Evolutionary conservation across 306 rosid species (phyloP).

Genomic region (Acacia melanoxylon): DNA sequence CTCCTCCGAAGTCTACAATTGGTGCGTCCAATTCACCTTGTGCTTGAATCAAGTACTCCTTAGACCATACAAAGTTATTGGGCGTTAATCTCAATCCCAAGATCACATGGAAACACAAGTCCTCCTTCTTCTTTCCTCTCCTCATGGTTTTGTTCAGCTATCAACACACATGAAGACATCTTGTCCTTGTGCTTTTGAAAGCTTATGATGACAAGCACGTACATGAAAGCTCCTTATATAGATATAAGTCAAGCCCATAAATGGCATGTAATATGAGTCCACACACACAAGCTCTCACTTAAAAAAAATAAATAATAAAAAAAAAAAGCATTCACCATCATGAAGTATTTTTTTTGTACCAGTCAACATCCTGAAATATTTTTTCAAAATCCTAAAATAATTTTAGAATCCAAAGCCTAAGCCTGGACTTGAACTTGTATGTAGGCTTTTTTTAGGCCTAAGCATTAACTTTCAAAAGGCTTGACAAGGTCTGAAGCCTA

Average conservation of each 20-base stretch:
- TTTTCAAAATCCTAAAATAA: too few species aligned
- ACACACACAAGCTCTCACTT: too few species aligned
- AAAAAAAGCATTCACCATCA: too few species aligned
- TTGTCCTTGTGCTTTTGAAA: neutral
- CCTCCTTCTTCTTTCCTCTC: neutral
- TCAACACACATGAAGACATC: constrained; percentile 33
- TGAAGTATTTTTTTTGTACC: too few species aligned
- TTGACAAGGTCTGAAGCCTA: too few species aligned
- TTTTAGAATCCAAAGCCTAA: too few species aligned
- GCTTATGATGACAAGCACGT: neutral
- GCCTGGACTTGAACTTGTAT: too few species aligned
- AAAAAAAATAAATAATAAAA: too few species aligned
- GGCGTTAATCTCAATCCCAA: constrained; percentile 34
- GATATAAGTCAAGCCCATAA: neutral
- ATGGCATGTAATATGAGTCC: neutral
- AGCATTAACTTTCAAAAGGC: too few species aligned
- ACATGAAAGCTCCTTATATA: neutral
- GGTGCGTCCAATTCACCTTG: constrained; percentile 49
- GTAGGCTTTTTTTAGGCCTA: too few species aligned
- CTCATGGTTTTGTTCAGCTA: neutral
- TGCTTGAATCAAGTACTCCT: constrained; percentile 44
- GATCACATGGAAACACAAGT: neutral
- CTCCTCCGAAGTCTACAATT: constrained; percentile 57
- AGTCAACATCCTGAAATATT: too few species aligned
- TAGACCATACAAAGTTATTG: constrained; percentile 59